phyloP scores from a whole-genome alignment of 352 stramenopile genomes.

The Phytophthora sp. region DNA sequence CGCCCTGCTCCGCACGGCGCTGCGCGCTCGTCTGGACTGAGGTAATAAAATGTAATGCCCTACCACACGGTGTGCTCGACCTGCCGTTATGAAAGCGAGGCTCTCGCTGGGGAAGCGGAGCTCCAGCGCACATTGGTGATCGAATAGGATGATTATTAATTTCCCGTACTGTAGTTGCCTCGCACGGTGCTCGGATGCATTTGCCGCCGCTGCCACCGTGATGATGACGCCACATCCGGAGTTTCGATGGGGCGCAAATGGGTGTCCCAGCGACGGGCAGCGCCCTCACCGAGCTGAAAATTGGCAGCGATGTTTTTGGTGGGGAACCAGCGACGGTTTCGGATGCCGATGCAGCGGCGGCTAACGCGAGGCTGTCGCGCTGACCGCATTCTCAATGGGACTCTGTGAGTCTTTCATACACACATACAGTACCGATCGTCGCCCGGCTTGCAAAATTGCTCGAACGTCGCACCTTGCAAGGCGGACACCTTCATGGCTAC shows the following conservation, averaged over 20 bases:
- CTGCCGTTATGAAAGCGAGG: too few species aligned
- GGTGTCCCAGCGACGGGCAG: constrained; percentile 10
- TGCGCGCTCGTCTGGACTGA: constrained; percentile 16
- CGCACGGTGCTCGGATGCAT: too few species aligned
- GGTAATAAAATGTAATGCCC: not conserved
- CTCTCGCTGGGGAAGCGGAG: too few species aligned
- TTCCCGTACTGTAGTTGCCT: too few species aligned
- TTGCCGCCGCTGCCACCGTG: not conserved
- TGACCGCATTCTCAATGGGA: too few species aligned
- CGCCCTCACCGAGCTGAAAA: constrained; percentile 5
- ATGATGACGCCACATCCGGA: constrained; percentile 10
- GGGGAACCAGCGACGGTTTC: not conserved
- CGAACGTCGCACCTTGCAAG: too few species aligned
- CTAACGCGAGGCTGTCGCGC: constrained; percentile 11
- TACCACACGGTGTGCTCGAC: constrained; percentile 2
- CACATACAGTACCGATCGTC: too few species aligned
- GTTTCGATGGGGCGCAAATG: constrained; percentile 7
- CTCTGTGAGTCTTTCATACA: too few species aligned
- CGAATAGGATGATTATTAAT: too few species aligned
- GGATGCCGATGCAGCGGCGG: not conserved
- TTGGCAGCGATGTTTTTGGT: constrained; percentile 3
- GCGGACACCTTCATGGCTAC: too few species aligned
- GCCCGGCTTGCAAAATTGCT: too few species aligned
- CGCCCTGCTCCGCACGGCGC: constrained; percentile 28
- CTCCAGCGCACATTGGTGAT: too few species aligned